Base-by-base conservation (phyloP, 1,284 basidiomycete species). In the Lignosus rhinocerotis region DNA sequence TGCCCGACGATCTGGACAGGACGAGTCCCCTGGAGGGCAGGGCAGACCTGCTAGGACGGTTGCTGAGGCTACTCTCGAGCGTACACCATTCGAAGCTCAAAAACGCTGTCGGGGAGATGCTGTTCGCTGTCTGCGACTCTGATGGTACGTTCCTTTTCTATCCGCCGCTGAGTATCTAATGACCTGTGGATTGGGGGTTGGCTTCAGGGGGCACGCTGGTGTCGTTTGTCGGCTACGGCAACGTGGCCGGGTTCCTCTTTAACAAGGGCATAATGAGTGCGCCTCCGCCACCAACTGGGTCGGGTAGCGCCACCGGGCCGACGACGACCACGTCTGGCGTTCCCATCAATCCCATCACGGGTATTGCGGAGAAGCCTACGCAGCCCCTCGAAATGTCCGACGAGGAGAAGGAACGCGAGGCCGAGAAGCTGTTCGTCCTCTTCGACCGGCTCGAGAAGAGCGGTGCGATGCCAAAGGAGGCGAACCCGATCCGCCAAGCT, bases 221-320 rank as follows among this genome's bases (percentile, higher is more conserved):
- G 7, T 80, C 85, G 6, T 85, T 90, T 53, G 83, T 96, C 48
- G 94, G 94, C 3, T 96, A 97, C 65, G 95, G 95, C 21, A 94
- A 94, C 68, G 93, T 94, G 33, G 93, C 94, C 0, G 95, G 95
- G 1, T 90, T 93, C 76, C 80, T 98, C 31, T 95, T 94, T 76
- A 86, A 92, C 68, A 94, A 93, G 69, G 93, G 93, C 12, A 81
- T 96, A 62, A 79, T 91, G 65, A 84, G 78, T 51, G 84, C 86
- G 0, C 81, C 83, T 1, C 63, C 74, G 5, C 70, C 63, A 8
- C 60, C 73, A 2, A 32, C 47, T 14, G 58, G 55, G 21, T 71
- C 77, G 7, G 62, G 60, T 47, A 68, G 63, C 17, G 72, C 72
- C 5, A 63, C 69, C 7, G 75, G 69, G 5, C 75, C 73, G 16